These are phyloP conservation scores for Dacryopinax spathularia DNA, from an alignment of 768 basidiomycete genomes.

Conservation along the genomic window DNA sequence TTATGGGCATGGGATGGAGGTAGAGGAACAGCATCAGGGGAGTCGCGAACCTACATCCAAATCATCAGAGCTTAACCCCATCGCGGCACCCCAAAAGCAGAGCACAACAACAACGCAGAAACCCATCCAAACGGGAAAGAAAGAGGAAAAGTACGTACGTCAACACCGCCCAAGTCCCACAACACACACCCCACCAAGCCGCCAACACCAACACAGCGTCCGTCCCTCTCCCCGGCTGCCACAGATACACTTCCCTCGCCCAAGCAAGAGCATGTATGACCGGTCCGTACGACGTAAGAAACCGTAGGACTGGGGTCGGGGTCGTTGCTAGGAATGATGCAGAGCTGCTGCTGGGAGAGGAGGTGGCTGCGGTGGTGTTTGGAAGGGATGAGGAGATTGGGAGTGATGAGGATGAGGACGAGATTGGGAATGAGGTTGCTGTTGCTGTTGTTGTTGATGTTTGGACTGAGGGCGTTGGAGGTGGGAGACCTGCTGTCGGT, in stretches of 20 bases:
- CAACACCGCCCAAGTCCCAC: conserved; percentile 40
- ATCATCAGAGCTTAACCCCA: background rate
- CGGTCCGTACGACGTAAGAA: conserved; percentile 19
- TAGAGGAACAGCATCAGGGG: conserved; percentile 3
- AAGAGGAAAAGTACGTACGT: conserved; percentile 27
- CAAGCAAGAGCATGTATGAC: conserved; percentile 14
- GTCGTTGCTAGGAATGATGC: background rate
- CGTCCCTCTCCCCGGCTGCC: conserved; percentile 18
- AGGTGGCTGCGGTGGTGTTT: background rate
- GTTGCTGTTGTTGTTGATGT: too few species aligned
- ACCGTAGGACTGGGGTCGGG: conserved; percentile 21
- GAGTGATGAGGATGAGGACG: background rate
- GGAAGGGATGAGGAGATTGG: background rate
- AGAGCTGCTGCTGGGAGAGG: background rate
- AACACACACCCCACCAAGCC: conserved; percentile 63
- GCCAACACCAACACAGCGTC: conserved; percentile 42
- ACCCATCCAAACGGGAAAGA: background rate
- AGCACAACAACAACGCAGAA: background rate
- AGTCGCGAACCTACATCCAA: background rate
- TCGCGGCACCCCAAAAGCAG: background rate
- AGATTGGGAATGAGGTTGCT: too few species aligned
- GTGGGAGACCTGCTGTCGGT: too few species aligned
- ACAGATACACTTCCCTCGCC: conserved; percentile 17
- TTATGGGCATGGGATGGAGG: background rate
- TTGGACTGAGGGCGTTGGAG: too few species aligned